phyloP scores from a whole-genome alignment of 306 rosid genomes.

The Astragalus glycyphyllos region DNA sequence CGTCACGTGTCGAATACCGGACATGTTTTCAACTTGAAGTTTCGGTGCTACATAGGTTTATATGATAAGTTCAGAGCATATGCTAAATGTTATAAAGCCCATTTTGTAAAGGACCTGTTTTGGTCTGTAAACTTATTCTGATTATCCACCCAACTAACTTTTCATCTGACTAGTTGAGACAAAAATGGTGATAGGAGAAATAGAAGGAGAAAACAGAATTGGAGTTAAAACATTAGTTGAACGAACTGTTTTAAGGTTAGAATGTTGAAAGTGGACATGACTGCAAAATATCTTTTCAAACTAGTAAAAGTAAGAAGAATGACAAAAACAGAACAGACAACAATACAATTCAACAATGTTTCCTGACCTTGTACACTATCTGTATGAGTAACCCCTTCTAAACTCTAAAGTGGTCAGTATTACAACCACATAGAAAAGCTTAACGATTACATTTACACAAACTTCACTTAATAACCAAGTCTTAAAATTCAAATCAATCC shows the following conservation, averaged over 20 bases:
- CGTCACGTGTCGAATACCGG: too few relatives aligned
- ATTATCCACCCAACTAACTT: conserved; percentile 4
- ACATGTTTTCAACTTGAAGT: too few relatives aligned
- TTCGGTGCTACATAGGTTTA: too few relatives aligned
- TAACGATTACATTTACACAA: neutral
- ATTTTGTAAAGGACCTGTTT: conserved; percentile 23
- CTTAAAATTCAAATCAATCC: conserved; percentile 21
- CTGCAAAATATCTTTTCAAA: conserved; percentile 11
- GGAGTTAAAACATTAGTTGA: conserved; percentile 1
- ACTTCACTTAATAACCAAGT: neutral
- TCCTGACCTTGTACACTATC: neutral
- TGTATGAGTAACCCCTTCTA: conserved; percentile 3
- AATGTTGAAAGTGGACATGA: neutral
- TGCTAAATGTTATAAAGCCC: conserved; percentile 7
- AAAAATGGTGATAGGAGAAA: neutral
- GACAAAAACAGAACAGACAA: neutral
- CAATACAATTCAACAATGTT: neutral
- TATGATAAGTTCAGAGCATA: conserved; percentile 8
- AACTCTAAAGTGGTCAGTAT: conserved; percentile 2
- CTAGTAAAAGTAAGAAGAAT: neutral
- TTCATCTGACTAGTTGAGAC: conserved; percentile 12
- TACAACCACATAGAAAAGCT: conserved; percentile 13
- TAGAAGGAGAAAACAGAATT: conserved; percentile 15
- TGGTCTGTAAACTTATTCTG: conserved; percentile 19
- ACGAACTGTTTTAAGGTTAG: conserved; percentile 13